phyloP scores from a whole-genome alignment of 148 eudicot genomes.

The Talinum fruticosum region DNA sequence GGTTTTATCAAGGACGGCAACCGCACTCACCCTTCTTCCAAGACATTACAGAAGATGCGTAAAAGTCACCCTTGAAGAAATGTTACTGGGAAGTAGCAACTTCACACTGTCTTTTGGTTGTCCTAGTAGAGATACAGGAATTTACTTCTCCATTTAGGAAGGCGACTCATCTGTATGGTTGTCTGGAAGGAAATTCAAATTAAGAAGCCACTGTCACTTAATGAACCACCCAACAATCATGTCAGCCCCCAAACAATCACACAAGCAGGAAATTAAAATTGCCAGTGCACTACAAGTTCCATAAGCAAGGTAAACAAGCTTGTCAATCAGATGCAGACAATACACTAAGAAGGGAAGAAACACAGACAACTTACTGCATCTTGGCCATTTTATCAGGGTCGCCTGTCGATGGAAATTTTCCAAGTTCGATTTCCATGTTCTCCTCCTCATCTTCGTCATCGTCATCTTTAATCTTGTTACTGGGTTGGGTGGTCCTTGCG shows the following conservation, averaged over 20 bases:
- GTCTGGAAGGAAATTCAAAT: not conserved
- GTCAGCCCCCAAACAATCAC: not conserved
- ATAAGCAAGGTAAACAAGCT: not conserved
- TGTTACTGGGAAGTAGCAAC: not conserved
- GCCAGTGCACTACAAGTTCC: not conserved
- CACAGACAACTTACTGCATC: slow-evolving; percentile 69
- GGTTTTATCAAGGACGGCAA: not conserved
- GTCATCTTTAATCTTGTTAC: slow-evolving; percentile 60
- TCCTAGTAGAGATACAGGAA: not conserved
- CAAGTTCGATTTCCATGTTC: slow-evolving; percentile 80
- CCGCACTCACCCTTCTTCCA: not conserved
- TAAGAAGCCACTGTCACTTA: not conserved
- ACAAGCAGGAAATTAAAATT: not conserved
- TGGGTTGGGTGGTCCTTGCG: slow-evolving; percentile 21
- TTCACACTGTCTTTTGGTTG: not conserved
- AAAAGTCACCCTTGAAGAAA: not conserved
- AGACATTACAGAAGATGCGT: no score
- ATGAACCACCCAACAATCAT: not conserved
- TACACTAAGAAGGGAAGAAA: not conserved
- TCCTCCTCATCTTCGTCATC: slow-evolving; percentile 88
- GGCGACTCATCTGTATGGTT: not conserved
- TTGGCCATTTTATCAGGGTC: slow-evolving; percentile 87
- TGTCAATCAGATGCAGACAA: not conserved
- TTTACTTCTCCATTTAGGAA: not conserved
- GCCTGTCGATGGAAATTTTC: slow-evolving; percentile 45